Conservation (phyloP, 1,284 basidiomycete genomes). For the Cryptococcus sp. region DNA sequence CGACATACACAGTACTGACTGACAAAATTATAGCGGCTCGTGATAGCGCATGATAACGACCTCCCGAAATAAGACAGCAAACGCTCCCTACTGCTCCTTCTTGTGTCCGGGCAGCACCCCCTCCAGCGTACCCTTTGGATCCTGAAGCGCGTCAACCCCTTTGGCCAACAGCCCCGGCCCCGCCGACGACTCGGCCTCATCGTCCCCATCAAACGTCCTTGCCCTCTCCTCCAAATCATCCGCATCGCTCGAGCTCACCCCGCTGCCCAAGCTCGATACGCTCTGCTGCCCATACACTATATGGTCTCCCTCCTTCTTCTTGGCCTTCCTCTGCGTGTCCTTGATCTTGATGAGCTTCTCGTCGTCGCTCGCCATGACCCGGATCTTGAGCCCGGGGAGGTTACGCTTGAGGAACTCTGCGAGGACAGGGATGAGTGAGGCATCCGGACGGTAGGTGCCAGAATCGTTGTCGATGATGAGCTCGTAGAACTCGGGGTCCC, state of each 20-base stretch:
- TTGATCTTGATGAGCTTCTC: conserved; percentile 50
- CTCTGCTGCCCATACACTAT: conserved; percentile 31
- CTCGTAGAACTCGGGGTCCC: conserved; percentile 50
- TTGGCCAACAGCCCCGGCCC: conserved; percentile 14
- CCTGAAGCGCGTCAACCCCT: conserved; percentile 13
- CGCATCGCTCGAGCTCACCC: conserved; percentile 30
- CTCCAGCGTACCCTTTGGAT: conserved; percentile 19
- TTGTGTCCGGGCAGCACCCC: conserved; percentile 5
- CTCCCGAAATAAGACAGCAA: neutral
- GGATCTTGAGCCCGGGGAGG: conserved; percentile 62
- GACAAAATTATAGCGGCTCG: too few relatives aligned
- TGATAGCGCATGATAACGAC: too few relatives aligned
- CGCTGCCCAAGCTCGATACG: conserved; percentile 18
- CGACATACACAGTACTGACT: too few relatives aligned
- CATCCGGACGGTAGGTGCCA: conserved; percentile 55
- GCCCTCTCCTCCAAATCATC: conserved; percentile 31
- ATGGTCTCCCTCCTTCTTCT: conserved; percentile 32
- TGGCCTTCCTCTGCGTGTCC: conserved; percentile 33
- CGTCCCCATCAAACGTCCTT: conserved; percentile 3
- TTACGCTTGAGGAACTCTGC: conserved; percentile 58
- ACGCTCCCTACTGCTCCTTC: conserved; percentile 12
- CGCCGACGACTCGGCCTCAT: conserved; percentile 1
- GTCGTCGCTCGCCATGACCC: conserved; percentile 60
- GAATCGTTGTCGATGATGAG: conserved; percentile 57
- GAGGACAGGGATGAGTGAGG: conserved; percentile 50